Conservation (phyloP, 257 asterid species). For the Nemophila menziesii region DNA sequence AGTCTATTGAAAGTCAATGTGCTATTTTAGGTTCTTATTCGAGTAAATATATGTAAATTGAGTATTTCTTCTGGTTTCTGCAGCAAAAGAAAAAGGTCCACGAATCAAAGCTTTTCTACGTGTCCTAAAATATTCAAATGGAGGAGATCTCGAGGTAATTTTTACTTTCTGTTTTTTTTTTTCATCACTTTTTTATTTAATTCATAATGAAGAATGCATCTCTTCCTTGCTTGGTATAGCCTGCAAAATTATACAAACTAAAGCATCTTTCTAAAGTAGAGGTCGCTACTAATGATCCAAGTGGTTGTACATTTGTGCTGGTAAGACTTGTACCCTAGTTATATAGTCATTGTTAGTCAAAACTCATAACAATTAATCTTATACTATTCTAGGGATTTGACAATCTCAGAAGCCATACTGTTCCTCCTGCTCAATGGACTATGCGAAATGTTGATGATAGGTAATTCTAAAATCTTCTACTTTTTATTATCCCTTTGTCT, state of each 20-base stretch:
- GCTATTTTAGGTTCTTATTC: background rate
- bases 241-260: conserved; percentile 84
- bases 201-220: conserved; percentile 9
- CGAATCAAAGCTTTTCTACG: conserved; percentile 92
- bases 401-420: conserved; percentile 88
- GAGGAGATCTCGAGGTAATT: conserved; percentile 87
- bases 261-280: conserved; percentile 95
- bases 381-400: conserved; percentile 76
- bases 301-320: conserved; percentile 95
- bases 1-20: background rate
- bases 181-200: background rate
- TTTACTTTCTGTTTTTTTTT: background rate
- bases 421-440: conserved; percentile 98
- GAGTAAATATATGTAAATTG: background rate
- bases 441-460: conserved; percentile 97
- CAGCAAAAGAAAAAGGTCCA: conserved; percentile 75
- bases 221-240: conserved; percentile 30
- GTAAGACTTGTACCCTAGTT: conserved; percentile 25
- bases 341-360: conserved; percentile 3
- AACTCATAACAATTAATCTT: conserved; percentile 16
- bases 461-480: conserved; percentile 16
- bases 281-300: conserved; percentile 83
- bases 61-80: conserved; percentile 21
- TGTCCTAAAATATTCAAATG: conserved; percentile 77
- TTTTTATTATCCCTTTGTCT: background rate